Conservation (phyloP, 2,329 filamentous ascomycete species). For the Talaromyces marneffei region DNA sequence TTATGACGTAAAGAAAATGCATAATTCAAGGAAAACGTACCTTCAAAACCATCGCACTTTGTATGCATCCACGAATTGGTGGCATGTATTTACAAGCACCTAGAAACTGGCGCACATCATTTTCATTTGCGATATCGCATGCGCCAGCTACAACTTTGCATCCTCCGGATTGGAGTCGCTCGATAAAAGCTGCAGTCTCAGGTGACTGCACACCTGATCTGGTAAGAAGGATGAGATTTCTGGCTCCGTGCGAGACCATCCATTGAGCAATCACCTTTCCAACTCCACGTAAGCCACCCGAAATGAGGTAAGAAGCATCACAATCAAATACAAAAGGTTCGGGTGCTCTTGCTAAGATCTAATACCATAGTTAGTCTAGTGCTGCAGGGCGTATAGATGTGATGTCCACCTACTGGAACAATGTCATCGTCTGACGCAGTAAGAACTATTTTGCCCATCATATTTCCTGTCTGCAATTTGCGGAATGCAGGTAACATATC, state of each 20-base stretch:
- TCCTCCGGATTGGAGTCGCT: neutral
- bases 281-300: slow-evolving; percentile 19
- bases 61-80: slow-evolving; percentile 3
- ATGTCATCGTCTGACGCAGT: neutral
- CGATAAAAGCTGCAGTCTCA: neutral
- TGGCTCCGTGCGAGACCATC: slow-evolving; percentile 22
- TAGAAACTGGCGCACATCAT: neutral
- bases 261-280: slow-evolving; percentile 18
- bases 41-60: slow-evolving; percentile 21
- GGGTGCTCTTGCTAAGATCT: neutral
- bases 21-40: slow-evolving; percentile 19
- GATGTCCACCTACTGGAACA: neutral
- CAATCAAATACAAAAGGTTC: neutral
- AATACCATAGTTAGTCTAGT: neutral
- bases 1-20: no score
- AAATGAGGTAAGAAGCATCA: neutral
- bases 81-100: slow-evolving; percentile 16
- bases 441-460: neutral
- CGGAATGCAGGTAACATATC: neutral
- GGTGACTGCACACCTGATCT: neutral
- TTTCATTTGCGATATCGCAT: neutral
- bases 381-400: neutral
- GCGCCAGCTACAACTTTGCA: neutral
- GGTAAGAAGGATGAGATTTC: slow-evolving; percentile 21
- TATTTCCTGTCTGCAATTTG: neutral